These are phyloP conservation scores for Curvularia lunata DNA, from an alignment of 2,329 filamentous ascomycete genomes.

Conservation along the genomic window DNA sequence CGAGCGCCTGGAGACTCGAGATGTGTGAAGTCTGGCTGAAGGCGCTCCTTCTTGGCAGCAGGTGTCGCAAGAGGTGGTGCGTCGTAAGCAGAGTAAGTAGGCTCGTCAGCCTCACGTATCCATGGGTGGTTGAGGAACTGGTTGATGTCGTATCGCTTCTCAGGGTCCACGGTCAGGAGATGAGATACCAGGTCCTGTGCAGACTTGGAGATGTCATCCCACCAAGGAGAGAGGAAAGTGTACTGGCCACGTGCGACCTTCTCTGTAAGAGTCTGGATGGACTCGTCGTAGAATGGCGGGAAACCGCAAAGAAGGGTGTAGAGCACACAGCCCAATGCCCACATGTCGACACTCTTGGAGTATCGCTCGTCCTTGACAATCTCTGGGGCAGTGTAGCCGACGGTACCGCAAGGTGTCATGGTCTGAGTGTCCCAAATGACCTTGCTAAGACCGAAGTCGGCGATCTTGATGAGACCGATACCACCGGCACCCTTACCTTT, in stretches of 20 bases:
- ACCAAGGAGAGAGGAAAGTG: slow-evolving; percentile 98
- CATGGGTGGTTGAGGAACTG: slow-evolving; percentile 96
- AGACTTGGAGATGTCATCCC: slow-evolving; percentile 96
- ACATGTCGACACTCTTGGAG: slow-evolving; percentile 99
- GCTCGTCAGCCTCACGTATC: slow-evolving; percentile 76
- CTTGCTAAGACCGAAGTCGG: slow-evolving; percentile 96
- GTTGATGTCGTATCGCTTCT: slow-evolving; percentile 90
- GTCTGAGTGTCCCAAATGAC: slow-evolving; percentile 98
- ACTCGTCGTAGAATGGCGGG: slow-evolving; percentile 98
- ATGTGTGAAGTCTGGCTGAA: slow-evolving; percentile 60
- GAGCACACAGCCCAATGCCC: slow-evolving; percentile 94
- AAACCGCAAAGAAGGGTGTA: slow-evolving; percentile 98
- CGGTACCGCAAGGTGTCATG: slow-evolving; percentile 98
- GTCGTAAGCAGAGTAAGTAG: slow-evolving; percentile 70
- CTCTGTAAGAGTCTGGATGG: slow-evolving; percentile 93
- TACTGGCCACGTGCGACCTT: slow-evolving; percentile 97
- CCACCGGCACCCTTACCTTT: slow-evolving; percentile 82
- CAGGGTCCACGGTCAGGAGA: slow-evolving; percentile 90
- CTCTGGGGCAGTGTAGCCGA: slow-evolving; percentile 96
- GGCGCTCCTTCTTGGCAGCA: slow-evolving; percentile 63
- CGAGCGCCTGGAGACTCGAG: slow-evolving; percentile 69
- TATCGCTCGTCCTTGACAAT: slow-evolving; percentile 99
- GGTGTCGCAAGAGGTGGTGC: slow-evolving; percentile 76
- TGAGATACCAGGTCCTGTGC: slow-evolving; percentile 95
- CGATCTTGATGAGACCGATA: slow-evolving; percentile 95